These are phyloP conservation scores for Epichloe gansuensis DNA, from an alignment of 2,329 filamentous ascomycete genomes.

Conservation along the genomic window DNA sequence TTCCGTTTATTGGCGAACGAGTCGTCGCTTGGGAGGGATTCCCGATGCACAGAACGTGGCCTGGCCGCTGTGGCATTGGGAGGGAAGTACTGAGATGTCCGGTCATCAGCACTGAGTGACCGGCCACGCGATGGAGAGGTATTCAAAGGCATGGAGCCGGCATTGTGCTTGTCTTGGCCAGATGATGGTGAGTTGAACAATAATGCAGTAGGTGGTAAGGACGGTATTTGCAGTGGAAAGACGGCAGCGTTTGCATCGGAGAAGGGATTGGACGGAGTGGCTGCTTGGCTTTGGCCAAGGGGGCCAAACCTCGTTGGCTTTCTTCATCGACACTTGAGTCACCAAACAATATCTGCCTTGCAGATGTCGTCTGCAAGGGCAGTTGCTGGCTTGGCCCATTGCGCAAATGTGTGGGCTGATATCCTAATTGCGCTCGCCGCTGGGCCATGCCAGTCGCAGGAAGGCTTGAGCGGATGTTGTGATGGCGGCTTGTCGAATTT, in stretches of 20 bases:
- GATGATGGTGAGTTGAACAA: background rate
- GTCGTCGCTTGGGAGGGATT: constrained; percentile 25
- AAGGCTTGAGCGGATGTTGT: background rate
- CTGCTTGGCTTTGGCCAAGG: background rate
- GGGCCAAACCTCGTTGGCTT: background rate
- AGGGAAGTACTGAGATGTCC: constrained; percentile 16
- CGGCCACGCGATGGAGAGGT: constrained; percentile 37
- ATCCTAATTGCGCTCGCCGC: background rate
- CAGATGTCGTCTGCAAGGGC: background rate
- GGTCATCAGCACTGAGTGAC: constrained; percentile 22
- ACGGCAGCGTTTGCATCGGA: constrained; percentile 34
- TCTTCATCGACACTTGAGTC: background rate
- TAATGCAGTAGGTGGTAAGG: constrained; percentile 3
- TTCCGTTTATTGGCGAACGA: constrained; percentile 36
- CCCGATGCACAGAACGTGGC: constrained; percentile 23
- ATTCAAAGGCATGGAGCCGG: constrained; percentile 20
- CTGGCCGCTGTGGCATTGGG: constrained; percentile 22
- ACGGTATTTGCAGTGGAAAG: constrained; percentile 6
- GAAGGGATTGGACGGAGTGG: constrained; percentile 28
- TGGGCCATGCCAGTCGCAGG: background rate
- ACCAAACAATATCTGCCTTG: background rate
- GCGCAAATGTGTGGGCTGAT: background rate
- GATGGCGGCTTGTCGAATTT: background rate
- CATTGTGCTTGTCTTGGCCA: background rate
- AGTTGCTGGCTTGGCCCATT: background rate